Evolutionary conservation across 164 flowering plant genomes (phyloP).

Genomic region (Kalanchoe fedtschenkoi): DNA sequence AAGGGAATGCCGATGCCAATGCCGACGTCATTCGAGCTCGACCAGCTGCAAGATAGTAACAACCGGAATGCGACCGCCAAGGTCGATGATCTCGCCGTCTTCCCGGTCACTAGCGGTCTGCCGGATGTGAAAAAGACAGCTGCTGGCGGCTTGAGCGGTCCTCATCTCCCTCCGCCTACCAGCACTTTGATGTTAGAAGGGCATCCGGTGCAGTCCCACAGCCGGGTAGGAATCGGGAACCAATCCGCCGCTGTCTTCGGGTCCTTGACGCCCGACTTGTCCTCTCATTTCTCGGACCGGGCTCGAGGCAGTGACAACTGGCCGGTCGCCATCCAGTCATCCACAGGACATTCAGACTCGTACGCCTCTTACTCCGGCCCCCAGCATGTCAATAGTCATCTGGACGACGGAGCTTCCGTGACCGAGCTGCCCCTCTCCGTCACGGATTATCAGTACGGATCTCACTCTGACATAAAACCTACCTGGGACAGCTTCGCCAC

Average conservation of each 20-base stretch:
- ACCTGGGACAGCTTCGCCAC: not conserved
- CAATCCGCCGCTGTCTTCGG: conserved; percentile 23
- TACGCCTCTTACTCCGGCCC: not conserved
- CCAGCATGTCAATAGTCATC: not conserved
- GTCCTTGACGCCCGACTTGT: conserved; percentile 17
- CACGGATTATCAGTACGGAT: not conserved
- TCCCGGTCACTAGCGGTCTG: conserved; percentile 26
- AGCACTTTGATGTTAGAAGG: conserved; percentile 30
- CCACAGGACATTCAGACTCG: not conserved
- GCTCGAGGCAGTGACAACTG: conserved; percentile 31
- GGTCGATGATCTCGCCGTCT: conserved; percentile 17
- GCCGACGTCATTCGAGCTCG: conserved; percentile 37
- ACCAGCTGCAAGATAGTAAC: conserved; percentile 32
- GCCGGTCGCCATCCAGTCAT: conserved; percentile 16
- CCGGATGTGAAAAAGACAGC: conserved; percentile 18
- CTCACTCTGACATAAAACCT: not conserved
- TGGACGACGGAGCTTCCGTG: not conserved
- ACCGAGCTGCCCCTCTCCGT: not conserved
- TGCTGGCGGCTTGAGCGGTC: conserved; percentile 18
- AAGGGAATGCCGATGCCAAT: conserved; percentile 43
- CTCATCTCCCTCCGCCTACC: conserved; percentile 25
- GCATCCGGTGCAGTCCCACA: conserved; percentile 20
- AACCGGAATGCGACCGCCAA: conserved; percentile 13
- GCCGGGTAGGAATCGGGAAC: conserved; percentile 16
- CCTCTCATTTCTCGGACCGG: conserved; percentile 31